Evolutionary conservation across 805 yeast species (phyloP).

Genomic region (Jamesozyma rosinii): DNA sequence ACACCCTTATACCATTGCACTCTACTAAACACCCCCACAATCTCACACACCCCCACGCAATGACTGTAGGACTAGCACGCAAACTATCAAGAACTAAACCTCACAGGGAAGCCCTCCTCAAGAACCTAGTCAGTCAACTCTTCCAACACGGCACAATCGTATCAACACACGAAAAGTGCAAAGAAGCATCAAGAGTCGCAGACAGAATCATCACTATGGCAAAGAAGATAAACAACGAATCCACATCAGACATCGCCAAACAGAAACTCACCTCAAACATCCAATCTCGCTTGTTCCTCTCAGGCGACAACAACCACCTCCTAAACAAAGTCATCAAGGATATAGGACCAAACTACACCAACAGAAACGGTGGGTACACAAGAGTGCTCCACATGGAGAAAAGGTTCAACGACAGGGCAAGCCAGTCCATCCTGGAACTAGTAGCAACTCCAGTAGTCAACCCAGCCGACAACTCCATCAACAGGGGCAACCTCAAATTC

Average conservation of each 20-base stretch:
- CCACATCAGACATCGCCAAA: slow-evolving; percentile 9
- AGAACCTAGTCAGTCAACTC: slow-evolving; percentile 58
- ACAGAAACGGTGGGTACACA: slow-evolving; percentile 74
- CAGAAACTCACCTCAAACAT: slow-evolving; percentile 15
- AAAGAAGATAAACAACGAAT: slow-evolving; percentile 28
- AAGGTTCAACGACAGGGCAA: slow-evolving; percentile 81
- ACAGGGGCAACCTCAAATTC: slow-evolving; percentile 26
- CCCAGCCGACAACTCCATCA: slow-evolving; percentile 9
- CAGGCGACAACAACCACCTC: slow-evolving; percentile 36
- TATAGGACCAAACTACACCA: slow-evolving; percentile 52
- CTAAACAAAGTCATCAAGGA: slow-evolving; percentile 61
- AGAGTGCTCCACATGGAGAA: slow-evolving; percentile 78
- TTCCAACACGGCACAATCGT: slow-evolving; percentile 62
- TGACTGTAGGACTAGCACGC: slow-evolving; percentile 28
- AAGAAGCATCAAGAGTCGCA: slow-evolving; percentile 52
- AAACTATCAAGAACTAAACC: slow-evolving; percentile 36
- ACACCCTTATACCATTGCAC: too few species aligned
- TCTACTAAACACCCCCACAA: too few species aligned
- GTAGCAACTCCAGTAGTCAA: slow-evolving; percentile 49
- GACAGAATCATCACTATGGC: slow-evolving; percentile 58
- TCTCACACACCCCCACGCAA: too few species aligned
- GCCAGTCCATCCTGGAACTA: slow-evolving; percentile 78
- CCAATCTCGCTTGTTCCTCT: slow-evolving; percentile 39
- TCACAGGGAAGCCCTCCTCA: slow-evolving; percentile 47
- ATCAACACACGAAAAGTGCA: slow-evolving; percentile 70